Percentiles rank a stretch among this genome's conserved stretches.
Evolutionary conservation across 805 yeast species (phyloP).

Genomic region (Metschnikowia orientalis): DNA sequence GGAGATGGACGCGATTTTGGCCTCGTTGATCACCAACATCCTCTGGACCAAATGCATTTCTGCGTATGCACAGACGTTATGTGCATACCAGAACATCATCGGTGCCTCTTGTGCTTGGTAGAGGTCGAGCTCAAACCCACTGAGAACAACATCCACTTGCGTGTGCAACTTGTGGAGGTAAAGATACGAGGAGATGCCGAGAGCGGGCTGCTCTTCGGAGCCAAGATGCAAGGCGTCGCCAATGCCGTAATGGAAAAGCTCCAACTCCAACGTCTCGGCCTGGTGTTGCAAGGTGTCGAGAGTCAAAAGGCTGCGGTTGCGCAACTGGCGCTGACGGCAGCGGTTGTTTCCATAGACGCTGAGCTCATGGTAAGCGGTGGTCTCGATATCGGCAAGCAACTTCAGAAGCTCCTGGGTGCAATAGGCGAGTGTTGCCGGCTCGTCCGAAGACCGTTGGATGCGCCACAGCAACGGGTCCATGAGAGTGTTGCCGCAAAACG

Average conservation of each 20-base stretch:
- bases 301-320: constrained; percentile 47
- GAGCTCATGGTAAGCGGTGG: constrained; percentile 34
- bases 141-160: constrained; percentile 69
- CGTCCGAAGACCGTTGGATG: constrained; percentile 9
- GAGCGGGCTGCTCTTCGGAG: constrained; percentile 36
- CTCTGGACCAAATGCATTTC: constrained; percentile 44
- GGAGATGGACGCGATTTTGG: constrained; percentile 8
- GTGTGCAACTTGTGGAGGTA: constrained; percentile 59
- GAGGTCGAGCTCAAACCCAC: constrained; percentile 72
- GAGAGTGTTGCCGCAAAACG: constrained; percentile 36
- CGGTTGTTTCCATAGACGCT: constrained; percentile 50
- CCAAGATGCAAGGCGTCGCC: constrained; percentile 28
- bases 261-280: constrained; percentile 60
- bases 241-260: constrained; percentile 32
- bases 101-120: constrained; percentile 68
- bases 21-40: constrained; percentile 27
- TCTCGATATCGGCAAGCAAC: constrained; percentile 38
- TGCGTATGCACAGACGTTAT: constrained; percentile 41
- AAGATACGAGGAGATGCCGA: constrained; percentile 70
- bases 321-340: constrained; percentile 75
- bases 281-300: constrained; percentile 84
- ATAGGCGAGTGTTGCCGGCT: constrained; percentile 6
- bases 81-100: constrained; percentile 64
- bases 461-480: constrained; percentile 25
- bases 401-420: constrained; percentile 10